These are phyloP conservation scores for Amanita inopinata DNA, from an alignment of 768 basidiomycete genomes.

Conservation along the genomic window DNA sequence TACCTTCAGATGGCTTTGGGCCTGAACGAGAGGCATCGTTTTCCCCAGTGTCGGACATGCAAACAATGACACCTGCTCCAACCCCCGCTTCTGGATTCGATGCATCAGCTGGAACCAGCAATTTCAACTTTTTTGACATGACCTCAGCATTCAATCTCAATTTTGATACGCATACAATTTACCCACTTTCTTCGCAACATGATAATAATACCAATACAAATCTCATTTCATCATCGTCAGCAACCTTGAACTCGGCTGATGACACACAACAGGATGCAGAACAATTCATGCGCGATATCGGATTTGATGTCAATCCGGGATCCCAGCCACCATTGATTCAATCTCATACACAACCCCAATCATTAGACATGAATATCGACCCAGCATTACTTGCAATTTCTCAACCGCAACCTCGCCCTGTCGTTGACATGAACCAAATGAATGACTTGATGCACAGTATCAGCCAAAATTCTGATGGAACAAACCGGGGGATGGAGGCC, in stretches of 20 bases:
- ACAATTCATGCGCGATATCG: constrained; percentile 5
- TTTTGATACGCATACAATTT: constrained; percentile 8
- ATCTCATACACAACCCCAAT: neutral
- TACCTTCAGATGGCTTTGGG: constrained; percentile 21
- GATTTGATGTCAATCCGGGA: neutral
- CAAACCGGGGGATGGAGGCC: neutral
- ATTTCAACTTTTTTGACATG: constrained; percentile 4
- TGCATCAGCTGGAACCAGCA: neutral
- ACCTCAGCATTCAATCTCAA: constrained; percentile 13
- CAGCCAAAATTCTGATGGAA: neutral
- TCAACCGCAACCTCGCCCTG: neutral
- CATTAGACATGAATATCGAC: neutral
- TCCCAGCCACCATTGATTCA: neutral
- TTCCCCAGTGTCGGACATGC: neutral
- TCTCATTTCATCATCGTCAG: neutral
- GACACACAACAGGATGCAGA: constrained; percentile 2
- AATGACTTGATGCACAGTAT: neutral
- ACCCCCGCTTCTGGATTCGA: neutral
- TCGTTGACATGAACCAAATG: constrained; percentile 1
- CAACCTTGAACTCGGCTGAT: neutral
- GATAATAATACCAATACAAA: neutral
- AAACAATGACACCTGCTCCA: neutral
- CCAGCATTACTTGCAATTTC: neutral
- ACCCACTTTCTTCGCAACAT: neutral
- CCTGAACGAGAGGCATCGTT: constrained; percentile 9